Conservation (phyloP, 768 basidiomycete genomes). For the Podaxis pistillaris region DNA sequence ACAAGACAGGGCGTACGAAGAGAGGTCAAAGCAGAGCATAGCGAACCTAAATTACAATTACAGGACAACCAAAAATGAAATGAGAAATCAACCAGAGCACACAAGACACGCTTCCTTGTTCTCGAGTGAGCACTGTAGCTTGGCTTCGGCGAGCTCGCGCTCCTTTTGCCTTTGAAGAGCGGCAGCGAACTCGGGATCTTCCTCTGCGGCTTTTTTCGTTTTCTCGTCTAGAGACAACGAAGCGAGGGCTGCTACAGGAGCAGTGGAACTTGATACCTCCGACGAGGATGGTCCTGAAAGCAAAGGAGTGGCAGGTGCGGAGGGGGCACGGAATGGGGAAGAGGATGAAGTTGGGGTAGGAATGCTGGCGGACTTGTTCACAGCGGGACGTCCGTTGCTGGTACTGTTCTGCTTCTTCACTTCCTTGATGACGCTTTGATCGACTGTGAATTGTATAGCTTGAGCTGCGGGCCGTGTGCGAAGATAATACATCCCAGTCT, state of each 20-base stretch:
- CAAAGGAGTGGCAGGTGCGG: constrained; percentile 15
- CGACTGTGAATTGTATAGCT: constrained; percentile 97
- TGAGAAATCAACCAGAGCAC: constrained; percentile 70
- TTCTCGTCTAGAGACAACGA: constrained; percentile 46
- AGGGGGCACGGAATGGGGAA: constrained; percentile 21
- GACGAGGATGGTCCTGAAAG: constrained; percentile 15
- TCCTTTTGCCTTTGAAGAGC: constrained; percentile 70
- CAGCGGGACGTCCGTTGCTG: constrained; percentile 23
- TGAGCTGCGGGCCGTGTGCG: constrained; percentile 92
- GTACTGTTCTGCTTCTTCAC: constrained; percentile 48
- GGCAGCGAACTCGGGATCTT: constrained; percentile 74
- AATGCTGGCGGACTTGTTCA: constrained; percentile 26
- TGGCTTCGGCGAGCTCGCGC: constrained; percentile 77
- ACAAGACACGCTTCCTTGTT: constrained; percentile 94
- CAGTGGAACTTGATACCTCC: constrained; percentile 19
- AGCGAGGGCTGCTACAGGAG: constrained; percentile 31
- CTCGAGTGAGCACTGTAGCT: constrained; percentile 81
- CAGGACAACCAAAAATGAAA: neutral
- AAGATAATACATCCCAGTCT: constrained; percentile 99
- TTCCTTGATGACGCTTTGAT: constrained; percentile 72
- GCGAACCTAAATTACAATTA: constrained; percentile 10
- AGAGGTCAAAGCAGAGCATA: constrained; percentile 1
- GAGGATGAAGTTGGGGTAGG: constrained; percentile 28
- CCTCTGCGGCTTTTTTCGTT: constrained; percentile 52
- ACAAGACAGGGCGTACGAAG: neutral